Evolutionary conservation across 169 alveolate species (phyloP).

Genomic region (Perkinsus olseni): DNA sequence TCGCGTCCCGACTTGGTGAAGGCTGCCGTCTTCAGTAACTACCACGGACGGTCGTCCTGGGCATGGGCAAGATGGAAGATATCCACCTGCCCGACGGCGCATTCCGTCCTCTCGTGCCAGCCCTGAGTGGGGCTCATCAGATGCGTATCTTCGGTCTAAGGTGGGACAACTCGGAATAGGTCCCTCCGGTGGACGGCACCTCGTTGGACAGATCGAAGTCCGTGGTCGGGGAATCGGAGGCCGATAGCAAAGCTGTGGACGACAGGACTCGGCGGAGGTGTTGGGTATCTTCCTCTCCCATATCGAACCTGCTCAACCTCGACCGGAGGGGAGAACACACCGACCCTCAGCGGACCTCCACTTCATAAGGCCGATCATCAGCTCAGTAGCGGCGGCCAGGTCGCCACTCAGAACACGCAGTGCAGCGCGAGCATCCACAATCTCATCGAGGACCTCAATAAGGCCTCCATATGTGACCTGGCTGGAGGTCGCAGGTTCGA

Average conservation of each 20-base stretch:
- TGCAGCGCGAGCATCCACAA: not conserved
- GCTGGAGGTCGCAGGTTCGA: not conserved
- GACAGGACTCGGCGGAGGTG: not conserved
- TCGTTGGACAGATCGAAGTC: not conserved
- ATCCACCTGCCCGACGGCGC: not conserved
- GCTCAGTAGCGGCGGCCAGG: not conserved
- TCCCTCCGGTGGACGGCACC: not conserved
- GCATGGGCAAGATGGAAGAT: too few species aligned
- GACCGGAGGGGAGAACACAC: too few species aligned
- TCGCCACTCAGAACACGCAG: not conserved
- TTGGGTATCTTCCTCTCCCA: not conserved
- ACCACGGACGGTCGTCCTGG: too few species aligned
- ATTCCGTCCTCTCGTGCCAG: not conserved
- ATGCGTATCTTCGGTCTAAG: not conserved
- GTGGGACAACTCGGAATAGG: not conserved
- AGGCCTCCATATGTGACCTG: not conserved
- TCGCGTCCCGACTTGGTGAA: not conserved
- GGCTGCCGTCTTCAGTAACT: not conserved
- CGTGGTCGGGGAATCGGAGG: not conserved
- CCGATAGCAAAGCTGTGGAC: not conserved
- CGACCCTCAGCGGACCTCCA: not conserved
- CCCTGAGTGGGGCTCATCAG: not conserved
- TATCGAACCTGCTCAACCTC: not conserved
- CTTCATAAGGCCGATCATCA: not conserved
- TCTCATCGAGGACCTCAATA: not conserved